Percentiles rank a stretch among this genome's conserved stretches.
These are phyloP conservation scores for Amanita inopinata DNA, from an alignment of 768 basidiomycete species.

Conservation along the genomic window DNA sequence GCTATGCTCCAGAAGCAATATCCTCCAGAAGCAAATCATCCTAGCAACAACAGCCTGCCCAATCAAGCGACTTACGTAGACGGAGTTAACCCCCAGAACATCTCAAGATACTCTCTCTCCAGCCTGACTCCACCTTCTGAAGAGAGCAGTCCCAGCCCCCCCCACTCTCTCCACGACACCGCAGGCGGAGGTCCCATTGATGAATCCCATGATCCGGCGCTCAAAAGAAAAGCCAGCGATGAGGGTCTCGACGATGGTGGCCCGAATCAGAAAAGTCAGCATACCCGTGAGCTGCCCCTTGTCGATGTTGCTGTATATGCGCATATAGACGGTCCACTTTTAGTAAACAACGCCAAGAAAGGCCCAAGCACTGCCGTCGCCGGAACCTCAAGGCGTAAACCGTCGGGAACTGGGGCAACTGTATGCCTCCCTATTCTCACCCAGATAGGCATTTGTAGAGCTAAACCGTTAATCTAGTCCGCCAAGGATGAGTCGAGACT, in stretches of 20 bases:
- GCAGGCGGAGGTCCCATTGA: slow-evolving; percentile 17
- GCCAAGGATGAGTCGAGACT: slow-evolving; percentile 65
- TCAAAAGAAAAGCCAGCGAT: slow-evolving; percentile 74
- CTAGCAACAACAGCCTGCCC: slow-evolving; percentile 5
- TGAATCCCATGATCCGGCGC: slow-evolving; percentile 34
- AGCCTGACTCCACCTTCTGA: slow-evolving; percentile 57
- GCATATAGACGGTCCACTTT: background rate
- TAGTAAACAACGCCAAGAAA: slow-evolving; percentile 20
- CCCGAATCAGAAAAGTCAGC: slow-evolving; percentile 57
- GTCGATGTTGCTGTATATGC: background rate
- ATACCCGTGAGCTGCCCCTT: slow-evolving; percentile 39
- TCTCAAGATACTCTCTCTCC: slow-evolving; percentile 39
- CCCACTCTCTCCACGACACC: slow-evolving; percentile 32
- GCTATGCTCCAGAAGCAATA: slow-evolving; percentile 64
- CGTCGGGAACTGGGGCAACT: slow-evolving; percentile 19
- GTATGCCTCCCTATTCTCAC: slow-evolving; percentile 12
- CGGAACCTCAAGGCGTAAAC: slow-evolving; percentile 24
- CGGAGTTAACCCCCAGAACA: slow-evolving; percentile 51
- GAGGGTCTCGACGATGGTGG: slow-evolving; percentile 55
- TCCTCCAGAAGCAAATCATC: background rate
- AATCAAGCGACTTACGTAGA: slow-evolving; percentile 22
- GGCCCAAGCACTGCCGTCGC: slow-evolving; percentile 16
- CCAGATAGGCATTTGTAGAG: slow-evolving; percentile 1
- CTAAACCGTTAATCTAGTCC: slow-evolving; percentile 13
- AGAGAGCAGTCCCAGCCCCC: slow-evolving; percentile 74